Evolutionary conservation across 306 rosid species (phyloP), one percentile per base, ranked within the genome.

Genomic region (Citrullus mucosospermus): DNA sequence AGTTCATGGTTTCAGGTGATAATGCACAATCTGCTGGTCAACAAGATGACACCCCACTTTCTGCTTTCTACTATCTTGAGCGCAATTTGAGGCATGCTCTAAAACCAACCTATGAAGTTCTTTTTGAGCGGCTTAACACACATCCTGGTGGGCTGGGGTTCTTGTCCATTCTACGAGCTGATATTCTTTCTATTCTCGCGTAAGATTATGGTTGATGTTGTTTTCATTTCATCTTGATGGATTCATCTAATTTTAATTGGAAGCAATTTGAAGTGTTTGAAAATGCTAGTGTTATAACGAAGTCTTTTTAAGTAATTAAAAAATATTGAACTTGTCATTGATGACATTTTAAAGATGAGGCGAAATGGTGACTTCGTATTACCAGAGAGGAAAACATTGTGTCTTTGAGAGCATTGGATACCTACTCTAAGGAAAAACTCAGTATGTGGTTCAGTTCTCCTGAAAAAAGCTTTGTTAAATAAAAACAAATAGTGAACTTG

Each of bases 361-460:
- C 25, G 36, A 4, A 22, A 22, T 11, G 17, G 74, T 39, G 82
- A 66, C 62, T 80, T 82, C 59, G 14, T 41, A 75, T 62, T 77
- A 36, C 8, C 87, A 94, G 97, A 82, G 92, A 87, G 87, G 96
- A 89, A 80, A 94, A 88, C 85, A 75, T 84, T 80, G 89, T 84
- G 17, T 90, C 94, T 69, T 63, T 90, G 87, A 86, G 95, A 87
- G 97, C 93, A 36, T n/a, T 94, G 89, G 97, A 92, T 84, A 89
- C 93, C 79, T 84, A 92, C 83, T 87, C 89, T 75, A 87, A 90
- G 86, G 97, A 90, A 81, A 94, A 94, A 79, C 85, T 94, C 79
- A 79, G 86, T 75, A 90, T 91, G 0, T 90, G 97, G 97, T 92
- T 94, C 67, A 89, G 95, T 87, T 96, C 95, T 79, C 96, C 98